Evolutionary conservation across 75 land plant species (phyloP).

Genomic region (Selaginella moellendorffii): DNA sequence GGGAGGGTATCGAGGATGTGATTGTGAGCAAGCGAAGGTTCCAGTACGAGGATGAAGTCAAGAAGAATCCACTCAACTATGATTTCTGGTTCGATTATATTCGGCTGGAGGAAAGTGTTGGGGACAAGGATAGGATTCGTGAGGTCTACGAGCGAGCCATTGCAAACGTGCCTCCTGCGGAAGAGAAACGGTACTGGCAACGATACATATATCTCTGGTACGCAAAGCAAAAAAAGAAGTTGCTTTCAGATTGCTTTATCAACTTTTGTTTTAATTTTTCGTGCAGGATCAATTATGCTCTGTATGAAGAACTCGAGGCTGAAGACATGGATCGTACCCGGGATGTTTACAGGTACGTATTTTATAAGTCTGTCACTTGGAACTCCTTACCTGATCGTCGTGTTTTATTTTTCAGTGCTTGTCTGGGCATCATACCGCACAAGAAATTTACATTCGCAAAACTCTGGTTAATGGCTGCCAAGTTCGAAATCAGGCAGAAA

Average conservation of each 20-base stretch:
- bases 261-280: not conserved
- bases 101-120: conserved; percentile 76
- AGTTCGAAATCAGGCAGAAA: conserved; percentile 83
- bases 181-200: conserved; percentile 96
- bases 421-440: conserved; percentile 80
- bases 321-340: conserved; percentile 55
- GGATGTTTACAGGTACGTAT: conserved; percentile 56
- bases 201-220: conserved; percentile 90
- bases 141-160: conserved; percentile 91
- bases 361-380: not conserved
- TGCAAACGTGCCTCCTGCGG: conserved; percentile 91
- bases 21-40: conserved; percentile 90
- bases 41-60: conserved; percentile 90
- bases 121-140: conserved; percentile 57
- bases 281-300: conserved; percentile 73
- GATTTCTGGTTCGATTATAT: conserved; percentile 94
- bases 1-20: conserved; percentile 90
- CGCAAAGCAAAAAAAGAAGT: too few relatives aligned
- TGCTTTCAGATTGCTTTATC: too few relatives aligned
- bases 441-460: conserved; percentile 89
- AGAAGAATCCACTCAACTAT: conserved; percentile 76
- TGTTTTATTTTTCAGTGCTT: conserved; percentile 36
- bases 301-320: conserved; percentile 89
- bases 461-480: conserved; percentile 90
- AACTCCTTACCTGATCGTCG: too few relatives aligned